These are phyloP conservation scores for Aspergillus viridinutans DNA, from an alignment of 2,329 filamentous ascomycete genomes.

Conservation along the genomic window DNA sequence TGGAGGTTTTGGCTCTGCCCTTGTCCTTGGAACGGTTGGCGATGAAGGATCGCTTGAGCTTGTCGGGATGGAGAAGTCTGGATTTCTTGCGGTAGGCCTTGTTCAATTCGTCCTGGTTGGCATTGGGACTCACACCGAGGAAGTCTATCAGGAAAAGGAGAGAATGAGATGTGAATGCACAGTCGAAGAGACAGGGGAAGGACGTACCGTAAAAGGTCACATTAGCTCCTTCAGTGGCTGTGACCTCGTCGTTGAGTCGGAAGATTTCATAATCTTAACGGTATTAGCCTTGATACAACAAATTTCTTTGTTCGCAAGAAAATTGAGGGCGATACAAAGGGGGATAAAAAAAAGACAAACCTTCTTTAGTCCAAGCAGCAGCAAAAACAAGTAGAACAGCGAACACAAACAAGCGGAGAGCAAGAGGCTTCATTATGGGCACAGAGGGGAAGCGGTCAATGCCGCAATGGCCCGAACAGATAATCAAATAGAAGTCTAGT, in stretches of 20 bases:
- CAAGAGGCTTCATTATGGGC: constrained; percentile 64
- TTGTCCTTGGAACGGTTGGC: constrained; percentile 60
- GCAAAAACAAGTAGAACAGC: constrained; percentile 64
- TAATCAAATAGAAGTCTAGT: constrained; percentile 1
- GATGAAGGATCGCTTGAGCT: constrained; percentile 79
- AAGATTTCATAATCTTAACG: constrained; percentile 89
- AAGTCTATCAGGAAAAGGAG: constrained; percentile 54
- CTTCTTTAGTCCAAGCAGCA: constrained; percentile 82
- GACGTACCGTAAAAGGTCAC: constrained; percentile 77
- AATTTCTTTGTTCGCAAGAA: not conserved
- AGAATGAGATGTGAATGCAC: constrained; percentile 1
- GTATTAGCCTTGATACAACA: constrained; percentile 33
- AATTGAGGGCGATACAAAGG: not conserved
- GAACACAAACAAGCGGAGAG: constrained; percentile 63
- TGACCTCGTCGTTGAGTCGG: constrained; percentile 83
- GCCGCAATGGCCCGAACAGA: constrained; percentile 16
- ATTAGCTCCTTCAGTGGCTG: constrained; percentile 67
- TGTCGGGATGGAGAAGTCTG: constrained; percentile 83
- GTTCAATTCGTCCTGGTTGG: constrained; percentile 81
- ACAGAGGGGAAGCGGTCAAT: constrained; percentile 21
- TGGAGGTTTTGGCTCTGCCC: constrained; percentile 48
- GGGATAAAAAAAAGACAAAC: constrained; percentile 43
- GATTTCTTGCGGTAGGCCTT: constrained; percentile 92
- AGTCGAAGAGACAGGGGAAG: not conserved
- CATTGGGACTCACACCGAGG: constrained; percentile 68